phyloP scores from a whole-genome alignment of 108 stramenopile species.

The Schizochytrium sp. region DNA sequence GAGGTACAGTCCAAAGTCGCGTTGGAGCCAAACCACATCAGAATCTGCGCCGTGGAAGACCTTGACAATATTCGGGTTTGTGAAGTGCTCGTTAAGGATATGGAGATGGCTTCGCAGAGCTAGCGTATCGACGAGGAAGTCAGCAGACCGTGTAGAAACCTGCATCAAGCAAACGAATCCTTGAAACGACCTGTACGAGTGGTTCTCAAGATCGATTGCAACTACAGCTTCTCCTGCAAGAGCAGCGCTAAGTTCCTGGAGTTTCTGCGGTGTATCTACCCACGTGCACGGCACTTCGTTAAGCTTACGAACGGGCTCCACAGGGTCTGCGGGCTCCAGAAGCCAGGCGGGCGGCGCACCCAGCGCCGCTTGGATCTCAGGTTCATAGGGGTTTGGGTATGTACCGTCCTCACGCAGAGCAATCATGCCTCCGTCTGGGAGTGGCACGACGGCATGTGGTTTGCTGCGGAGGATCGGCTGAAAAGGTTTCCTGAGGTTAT shows the following conservation, averaged over 20 bases:
- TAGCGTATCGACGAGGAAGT: constrained; percentile 94
- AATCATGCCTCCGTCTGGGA: neutral
- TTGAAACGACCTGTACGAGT: constrained; percentile 89
- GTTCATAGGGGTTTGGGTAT: constrained; percentile 51
- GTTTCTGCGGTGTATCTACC: constrained; percentile 28
- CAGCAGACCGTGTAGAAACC: constrained; percentile 76
- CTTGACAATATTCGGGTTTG: constrained; percentile 92
- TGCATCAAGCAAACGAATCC: constrained; percentile 97
- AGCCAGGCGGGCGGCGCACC: constrained; percentile 15
- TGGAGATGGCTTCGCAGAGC: constrained; percentile 75
- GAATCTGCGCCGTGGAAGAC: constrained; percentile 96
- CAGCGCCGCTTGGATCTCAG: constrained; percentile 47
- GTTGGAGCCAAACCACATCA: constrained; percentile 97
- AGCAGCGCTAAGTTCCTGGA: neutral
- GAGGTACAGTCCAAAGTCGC: constrained; percentile 95
- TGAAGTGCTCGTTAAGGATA: constrained; percentile 79
- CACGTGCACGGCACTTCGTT: constrained; percentile 33
- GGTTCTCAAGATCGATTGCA: constrained; percentile 90
- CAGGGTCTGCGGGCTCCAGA: constrained; percentile 25
- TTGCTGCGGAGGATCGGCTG: neutral
- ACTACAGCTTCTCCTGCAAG: constrained; percentile 62
- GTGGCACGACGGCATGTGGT: constrained; percentile 33
- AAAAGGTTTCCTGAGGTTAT: constrained; percentile 38
- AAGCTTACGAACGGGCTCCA: constrained; percentile 44
- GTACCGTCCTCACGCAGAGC: neutral